Percentiles rank a stretch among this genome's conserved stretches.
These are phyloP conservation scores for Erodium trifolium DNA, from an alignment of 441 rosid genomes.

Conservation along the genomic window DNA sequence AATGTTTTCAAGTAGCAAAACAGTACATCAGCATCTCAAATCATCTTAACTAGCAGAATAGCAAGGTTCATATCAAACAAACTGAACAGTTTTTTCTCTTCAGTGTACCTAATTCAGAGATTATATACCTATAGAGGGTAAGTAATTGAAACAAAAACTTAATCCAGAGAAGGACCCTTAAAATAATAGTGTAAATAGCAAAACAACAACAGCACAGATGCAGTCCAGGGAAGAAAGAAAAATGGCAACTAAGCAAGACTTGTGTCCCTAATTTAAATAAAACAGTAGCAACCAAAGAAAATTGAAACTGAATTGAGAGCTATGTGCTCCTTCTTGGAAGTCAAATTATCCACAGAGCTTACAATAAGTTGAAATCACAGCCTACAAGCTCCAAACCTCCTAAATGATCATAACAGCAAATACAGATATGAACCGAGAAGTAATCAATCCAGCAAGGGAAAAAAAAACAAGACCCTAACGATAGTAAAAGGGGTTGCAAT, in stretches of 20 bases:
- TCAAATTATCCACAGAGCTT: background rate
- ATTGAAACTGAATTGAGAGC: background rate
- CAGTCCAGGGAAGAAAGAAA: background rate
- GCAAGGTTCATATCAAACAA: background rate
- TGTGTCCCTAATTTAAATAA: background rate
- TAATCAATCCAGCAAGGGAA: background rate
- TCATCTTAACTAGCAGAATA: background rate
- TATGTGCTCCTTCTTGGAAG: background rate
- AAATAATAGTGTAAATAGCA: background rate
- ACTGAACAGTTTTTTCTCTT: background rate
- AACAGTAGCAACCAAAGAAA: background rate
- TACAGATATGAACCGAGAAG: background rate
- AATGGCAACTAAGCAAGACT: background rate
- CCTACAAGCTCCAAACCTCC: background rate
- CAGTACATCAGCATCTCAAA: background rate
- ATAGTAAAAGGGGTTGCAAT: background rate
- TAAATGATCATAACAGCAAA: background rate
- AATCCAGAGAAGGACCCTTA: background rate
- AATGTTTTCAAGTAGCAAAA: background rate
- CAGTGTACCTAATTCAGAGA: background rate
- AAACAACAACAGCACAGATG: background rate
- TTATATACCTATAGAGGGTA: background rate
- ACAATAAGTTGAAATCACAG: background rate
- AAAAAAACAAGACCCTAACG: background rate
- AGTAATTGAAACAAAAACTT: background rate